These are phyloP conservation scores for Hypoxylon sp. DNA, from an alignment of 2,329 filamentous ascomycete species.

Conservation along the genomic window DNA sequence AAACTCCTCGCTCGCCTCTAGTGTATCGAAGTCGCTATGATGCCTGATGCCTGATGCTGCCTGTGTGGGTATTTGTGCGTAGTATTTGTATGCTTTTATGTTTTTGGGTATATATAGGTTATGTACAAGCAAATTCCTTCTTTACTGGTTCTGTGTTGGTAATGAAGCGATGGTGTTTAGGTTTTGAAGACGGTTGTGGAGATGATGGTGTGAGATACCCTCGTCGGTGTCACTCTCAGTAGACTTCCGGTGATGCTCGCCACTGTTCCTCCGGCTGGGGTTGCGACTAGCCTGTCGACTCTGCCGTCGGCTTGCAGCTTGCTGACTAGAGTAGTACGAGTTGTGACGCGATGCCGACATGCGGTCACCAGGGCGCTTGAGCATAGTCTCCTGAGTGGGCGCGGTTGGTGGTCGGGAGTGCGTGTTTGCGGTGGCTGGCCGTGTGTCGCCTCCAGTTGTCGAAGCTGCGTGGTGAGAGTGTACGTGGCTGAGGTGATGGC, in stretches of 20 bases:
- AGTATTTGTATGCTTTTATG: constrained; percentile 11
- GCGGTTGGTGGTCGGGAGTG: constrained; percentile 20
- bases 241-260: constrained; percentile 27
- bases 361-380: constrained; percentile 32
- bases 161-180: constrained; percentile 37
- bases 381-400: constrained; percentile 23
- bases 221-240: constrained; percentile 27
- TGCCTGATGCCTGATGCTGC: too few relatives aligned
- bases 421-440: constrained; percentile 16
- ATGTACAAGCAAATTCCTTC: constrained; percentile 11
- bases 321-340: constrained; percentile 41
- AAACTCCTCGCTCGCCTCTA: not conserved
- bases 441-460: constrained; percentile 14
- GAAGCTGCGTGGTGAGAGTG: constrained; percentile 30
- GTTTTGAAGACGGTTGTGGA: constrained; percentile 35
- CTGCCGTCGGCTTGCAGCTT: constrained; percentile 41
- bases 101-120: constrained; percentile 8
- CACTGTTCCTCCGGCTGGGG: constrained; percentile 36
- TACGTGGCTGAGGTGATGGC: constrained; percentile 27
- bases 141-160: constrained; percentile 18
- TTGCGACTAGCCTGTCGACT: constrained; percentile 36
- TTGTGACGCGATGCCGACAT: constrained; percentile 39
- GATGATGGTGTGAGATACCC: constrained; percentile 26
- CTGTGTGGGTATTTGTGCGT: too few relatives aligned
- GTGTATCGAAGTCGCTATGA: too few relatives aligned